Percentiles rank a stretch among this genome's conserved stretches.
phyloP scores from a whole-genome alignment of 2,329 filamentous ascomycete genomes.

The Epichloe elymi region DNA sequence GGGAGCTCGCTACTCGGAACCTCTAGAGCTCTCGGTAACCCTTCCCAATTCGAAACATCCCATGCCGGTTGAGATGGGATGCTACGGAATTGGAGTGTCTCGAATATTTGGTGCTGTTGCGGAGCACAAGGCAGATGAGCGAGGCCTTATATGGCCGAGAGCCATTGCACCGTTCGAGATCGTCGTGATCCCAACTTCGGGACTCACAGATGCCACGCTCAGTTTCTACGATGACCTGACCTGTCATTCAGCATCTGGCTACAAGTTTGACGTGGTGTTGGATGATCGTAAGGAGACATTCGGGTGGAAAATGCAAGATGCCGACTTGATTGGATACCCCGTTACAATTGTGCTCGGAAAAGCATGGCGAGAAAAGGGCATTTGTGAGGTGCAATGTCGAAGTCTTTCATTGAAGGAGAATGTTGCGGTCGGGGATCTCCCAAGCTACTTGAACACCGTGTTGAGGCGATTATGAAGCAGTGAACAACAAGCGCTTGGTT shows the following conservation, averaged over 20 bases:
- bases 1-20: slow-evolving; percentile 72
- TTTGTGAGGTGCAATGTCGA: slow-evolving; percentile 71
- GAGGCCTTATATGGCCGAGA: slow-evolving; percentile 77
- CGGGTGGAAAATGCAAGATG: slow-evolving; percentile 80
- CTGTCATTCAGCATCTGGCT: slow-evolving; percentile 4
- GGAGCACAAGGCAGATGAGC: slow-evolving; percentile 55
- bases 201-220: slow-evolving; percentile 33
- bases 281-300: slow-evolving; percentile 61
- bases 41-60: slow-evolving; percentile 16
- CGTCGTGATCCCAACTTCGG: slow-evolving; percentile 45
- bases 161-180: slow-evolving; percentile 76
- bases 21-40: slow-evolving; percentile 52
- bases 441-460: slow-evolving; percentile 29
- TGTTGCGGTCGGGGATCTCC: slow-evolving; percentile 33
- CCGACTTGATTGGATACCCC: slow-evolving; percentile 80
- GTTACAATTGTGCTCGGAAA: slow-evolving; percentile 69
- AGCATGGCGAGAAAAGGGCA: slow-evolving; percentile 43
- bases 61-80: slow-evolving; percentile 77
- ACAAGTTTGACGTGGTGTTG: slow-evolving; percentile 49
- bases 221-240: slow-evolving; percentile 51
- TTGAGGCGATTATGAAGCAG: slow-evolving; percentile 35
- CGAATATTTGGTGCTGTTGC: slow-evolving; percentile 81
- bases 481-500: background rate
- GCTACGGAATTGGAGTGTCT: slow-evolving; percentile 88
- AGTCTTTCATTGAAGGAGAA: slow-evolving; percentile 48